Percentiles rank a stretch among this genome's conserved stretches.
Conservation (phyloP, 176 grass and related monocot genomes). For the Hordeum marinum region DNA sequence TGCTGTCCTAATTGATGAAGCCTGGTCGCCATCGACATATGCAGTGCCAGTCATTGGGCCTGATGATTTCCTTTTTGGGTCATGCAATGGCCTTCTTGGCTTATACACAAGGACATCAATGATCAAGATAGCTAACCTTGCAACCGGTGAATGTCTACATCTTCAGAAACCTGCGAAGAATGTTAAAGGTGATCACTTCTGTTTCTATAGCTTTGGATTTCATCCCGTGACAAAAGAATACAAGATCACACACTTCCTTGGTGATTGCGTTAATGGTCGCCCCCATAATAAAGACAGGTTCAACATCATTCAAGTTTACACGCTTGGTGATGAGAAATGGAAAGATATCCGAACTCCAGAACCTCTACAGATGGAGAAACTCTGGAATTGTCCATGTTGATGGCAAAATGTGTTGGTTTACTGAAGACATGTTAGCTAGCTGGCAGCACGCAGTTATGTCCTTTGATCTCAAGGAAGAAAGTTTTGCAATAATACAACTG, state of each 20-base stretch:
- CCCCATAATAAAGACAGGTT: conserved; percentile 1
- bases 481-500: neutral
- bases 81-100: conserved; percentile 37
- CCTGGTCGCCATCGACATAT: neutral
- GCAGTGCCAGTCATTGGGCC: neutral
- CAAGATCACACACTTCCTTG: conserved; percentile 38
- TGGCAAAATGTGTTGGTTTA: conserved; percentile 33
- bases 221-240: conserved; percentile 25
- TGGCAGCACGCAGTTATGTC: neutral
- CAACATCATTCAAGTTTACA: conserved; percentile 28
- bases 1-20: neutral
- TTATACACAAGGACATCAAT: conserved; percentile 22
- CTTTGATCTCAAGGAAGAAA: conserved; percentile 40
- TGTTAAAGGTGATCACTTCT: neutral
- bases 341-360: conserved; percentile 1
- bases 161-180: conserved; percentile 20
- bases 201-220: conserved; percentile 40
- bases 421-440: conserved; percentile 6
- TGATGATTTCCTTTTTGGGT: conserved; percentile 24
- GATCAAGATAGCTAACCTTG: conserved; percentile 33
- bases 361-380: neutral
- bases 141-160: conserved; percentile 29
- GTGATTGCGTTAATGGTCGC: neutral
- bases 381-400: conserved; percentile 29
- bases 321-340: conserved; percentile 22